Base-by-base conservation (phyloP, 495 filamentous ascomycete genomes). In the Aspergillus kassunensis region DNA sequence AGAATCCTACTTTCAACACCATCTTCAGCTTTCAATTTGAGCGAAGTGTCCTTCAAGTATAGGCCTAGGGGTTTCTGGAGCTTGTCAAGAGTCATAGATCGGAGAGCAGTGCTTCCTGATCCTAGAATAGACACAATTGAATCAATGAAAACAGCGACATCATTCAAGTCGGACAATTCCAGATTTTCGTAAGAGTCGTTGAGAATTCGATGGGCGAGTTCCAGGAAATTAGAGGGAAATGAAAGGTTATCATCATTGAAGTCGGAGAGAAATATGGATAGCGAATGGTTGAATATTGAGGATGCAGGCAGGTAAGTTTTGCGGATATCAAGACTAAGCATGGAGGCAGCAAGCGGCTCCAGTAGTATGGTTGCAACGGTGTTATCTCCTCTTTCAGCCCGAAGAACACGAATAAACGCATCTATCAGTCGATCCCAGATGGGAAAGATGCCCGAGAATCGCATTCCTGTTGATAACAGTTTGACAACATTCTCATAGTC, bases 401-500 rank as follows among this genome's bases (percentile, higher is more conserved):
- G 76, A 10, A 86, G 78, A 41, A 79, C 76, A n/a, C 71, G 68
- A 12, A 80, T 68, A 15, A 88, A 74, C 2, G 75, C 68, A 10
- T 76, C 68, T 42, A 89, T 80, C 0, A 95, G 64, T 6, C 72
- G 61, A 45, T 78, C 68, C 88, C 88, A 92, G 21, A 72, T 71
- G 18, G 77, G 27, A 19, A 66, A 63, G 21, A 60, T 57, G 49
- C 69, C 67, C 1, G 70, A 13, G 16, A 78, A 78, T 5, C 65
- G 69, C 51, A 85, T 61, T 8, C 87, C 89, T 40, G 79, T 68
- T 44, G 85, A 78, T 2, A 95, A 74, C 29, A 91, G 74, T 37
- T 77, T 84, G 35, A 82, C 75, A 19, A 83, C 69, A 33, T 89
- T 85, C n/a, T 84, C 81, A 51, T 87, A 91, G 33, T 89, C 84